phyloP scores from a whole-genome alignment of 768 basidiomycete species.

The Austroboletus eburneus region DNA sequence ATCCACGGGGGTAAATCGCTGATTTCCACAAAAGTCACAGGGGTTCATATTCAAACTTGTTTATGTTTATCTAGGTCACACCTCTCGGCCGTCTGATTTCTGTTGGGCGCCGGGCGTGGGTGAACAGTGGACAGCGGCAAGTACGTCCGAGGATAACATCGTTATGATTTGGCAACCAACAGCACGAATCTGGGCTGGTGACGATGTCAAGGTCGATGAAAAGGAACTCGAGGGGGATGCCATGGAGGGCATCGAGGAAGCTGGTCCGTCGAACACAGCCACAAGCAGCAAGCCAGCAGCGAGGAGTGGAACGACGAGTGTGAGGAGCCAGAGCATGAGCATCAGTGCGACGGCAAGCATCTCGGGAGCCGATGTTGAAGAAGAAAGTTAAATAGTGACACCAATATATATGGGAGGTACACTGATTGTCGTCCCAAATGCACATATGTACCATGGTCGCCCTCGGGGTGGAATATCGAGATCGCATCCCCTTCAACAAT shows the following conservation, averaged over 20 bases:
- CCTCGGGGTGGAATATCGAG: neutral
- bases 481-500: neutral
- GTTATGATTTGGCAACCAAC: constrained; percentile 98
- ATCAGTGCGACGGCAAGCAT: constrained; percentile 48
- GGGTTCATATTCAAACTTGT: constrained; percentile 2
- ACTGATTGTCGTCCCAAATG: constrained; percentile 7
- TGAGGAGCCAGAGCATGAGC: constrained; percentile 58
- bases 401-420: constrained; percentile 10
- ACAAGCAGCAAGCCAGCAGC: constrained; percentile 14
- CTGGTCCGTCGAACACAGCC: constrained; percentile 17
- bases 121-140: constrained; percentile 83
- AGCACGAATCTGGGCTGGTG: constrained; percentile 90
- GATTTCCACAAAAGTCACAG: neutral
- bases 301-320: constrained; percentile 36
- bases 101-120: constrained; percentile 86
- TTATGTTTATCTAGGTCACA: constrained; percentile 56
- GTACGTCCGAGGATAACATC: constrained; percentile 94
- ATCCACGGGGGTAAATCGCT: constrained; percentile 79
- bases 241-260: constrained; percentile 69
- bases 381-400: constrained; percentile 23
- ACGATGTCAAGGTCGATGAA: constrained; percentile 78
- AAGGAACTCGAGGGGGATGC: constrained; percentile 79
- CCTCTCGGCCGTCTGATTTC: constrained; percentile 87
- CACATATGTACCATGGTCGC: neutral
- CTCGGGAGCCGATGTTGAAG: constrained; percentile 46